phyloP scores from a whole-genome alignment of 2,329 filamentous ascomycete species.

The Penicillium oxalicum region DNA sequence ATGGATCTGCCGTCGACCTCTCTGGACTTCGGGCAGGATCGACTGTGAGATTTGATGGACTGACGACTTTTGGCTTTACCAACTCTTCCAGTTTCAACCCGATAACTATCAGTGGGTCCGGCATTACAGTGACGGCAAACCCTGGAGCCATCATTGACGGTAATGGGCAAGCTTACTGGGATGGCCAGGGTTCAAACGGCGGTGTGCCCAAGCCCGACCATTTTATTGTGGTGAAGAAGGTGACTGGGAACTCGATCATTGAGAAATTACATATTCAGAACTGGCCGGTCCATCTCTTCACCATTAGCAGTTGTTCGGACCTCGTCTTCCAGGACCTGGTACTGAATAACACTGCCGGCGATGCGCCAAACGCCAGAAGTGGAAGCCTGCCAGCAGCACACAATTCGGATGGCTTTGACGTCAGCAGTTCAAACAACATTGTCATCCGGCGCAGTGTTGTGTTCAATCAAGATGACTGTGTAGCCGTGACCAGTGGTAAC shows the following conservation, averaged over 20 bases:
- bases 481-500: conserved; percentile 52
- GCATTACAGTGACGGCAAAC: neutral
- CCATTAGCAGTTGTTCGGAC: neutral
- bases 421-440: conserved; percentile 39
- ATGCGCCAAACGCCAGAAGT: neutral
- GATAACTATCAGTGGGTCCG: neutral
- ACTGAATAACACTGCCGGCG: neutral
- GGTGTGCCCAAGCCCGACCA: neutral
- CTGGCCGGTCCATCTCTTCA: conserved; percentile 1
- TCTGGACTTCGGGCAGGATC: neutral
- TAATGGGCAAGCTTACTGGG: conserved; percentile 1
- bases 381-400: conserved; percentile 17
- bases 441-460: conserved; percentile 47
- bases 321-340: neutral
- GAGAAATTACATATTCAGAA: neutral
- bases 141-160: conserved; percentile 1
- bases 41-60: neutral
- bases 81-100: neutral
- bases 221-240: conserved; percentile 1
- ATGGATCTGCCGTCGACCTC: neutral
- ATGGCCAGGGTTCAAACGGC: neutral
- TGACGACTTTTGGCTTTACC: neutral
- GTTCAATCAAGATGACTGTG: conserved; percentile 55
- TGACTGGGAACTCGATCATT: neutral
- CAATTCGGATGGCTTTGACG: conserved; percentile 46